Conservation (phyloP, 306 rosid species). For the Medicago arabica region DNA sequence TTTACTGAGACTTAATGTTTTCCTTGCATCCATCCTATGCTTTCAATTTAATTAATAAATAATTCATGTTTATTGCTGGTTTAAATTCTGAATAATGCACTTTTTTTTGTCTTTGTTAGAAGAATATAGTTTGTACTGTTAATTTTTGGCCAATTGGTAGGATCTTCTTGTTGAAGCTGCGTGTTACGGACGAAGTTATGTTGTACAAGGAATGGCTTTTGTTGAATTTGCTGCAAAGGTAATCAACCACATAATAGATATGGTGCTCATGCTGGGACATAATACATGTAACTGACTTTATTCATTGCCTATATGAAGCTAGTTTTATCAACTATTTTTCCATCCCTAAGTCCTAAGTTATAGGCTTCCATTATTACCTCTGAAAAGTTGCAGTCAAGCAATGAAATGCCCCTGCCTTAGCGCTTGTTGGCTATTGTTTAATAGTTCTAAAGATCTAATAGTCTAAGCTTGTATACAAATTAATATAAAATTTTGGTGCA, state of each 20-base stretch:
- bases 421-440: not conserved
- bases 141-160: conserved; percentile 50
- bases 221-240: conserved; percentile 88
- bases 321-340: conserved; percentile 13
- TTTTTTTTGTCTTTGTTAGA: not conserved
- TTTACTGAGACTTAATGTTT: not conserved
- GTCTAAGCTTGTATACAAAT: not conserved
- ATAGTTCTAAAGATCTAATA: not conserved
- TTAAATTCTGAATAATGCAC: not conserved
- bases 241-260: conserved; percentile 31
- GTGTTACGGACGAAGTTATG: conserved; percentile 52
- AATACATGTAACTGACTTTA: conserved; percentile 11
- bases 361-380: not conserved
- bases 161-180: conserved; percentile 68
- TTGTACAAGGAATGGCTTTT: conserved; percentile 65
- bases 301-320: conserved; percentile 4
- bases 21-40: not conserved
- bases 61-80: conserved; percentile 17
- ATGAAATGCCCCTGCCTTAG: not conserved
- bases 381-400: not conserved
- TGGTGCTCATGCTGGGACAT: conserved; percentile 18
- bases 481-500: not conserved
- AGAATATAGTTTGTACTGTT: conserved; percentile 29
- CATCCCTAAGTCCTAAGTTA: not conserved
- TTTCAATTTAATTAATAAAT: not conserved